Percentiles rank a stretch among this genome's conserved stretches.
Conservation (phyloP, 1,284 basidiomycete genomes). For the Lentinula novae-zelandiae region DNA sequence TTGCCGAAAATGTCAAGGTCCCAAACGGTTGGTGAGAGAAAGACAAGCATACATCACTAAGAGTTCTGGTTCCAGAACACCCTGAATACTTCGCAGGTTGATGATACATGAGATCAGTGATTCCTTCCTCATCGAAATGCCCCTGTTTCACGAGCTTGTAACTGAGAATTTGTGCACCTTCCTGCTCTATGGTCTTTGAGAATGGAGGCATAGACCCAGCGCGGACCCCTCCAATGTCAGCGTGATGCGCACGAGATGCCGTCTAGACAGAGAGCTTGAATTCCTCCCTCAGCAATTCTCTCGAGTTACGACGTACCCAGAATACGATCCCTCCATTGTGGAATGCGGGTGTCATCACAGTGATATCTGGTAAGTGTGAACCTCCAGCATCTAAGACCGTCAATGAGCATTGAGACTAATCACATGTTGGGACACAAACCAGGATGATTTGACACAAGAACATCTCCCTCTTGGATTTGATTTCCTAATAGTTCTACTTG, state of each 20-base stretch:
- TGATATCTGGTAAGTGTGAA: conserved; percentile 70
- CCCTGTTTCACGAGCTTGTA: conserved; percentile 13
- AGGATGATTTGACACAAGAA: conserved; percentile 89
- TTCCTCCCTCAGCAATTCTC: not conserved
- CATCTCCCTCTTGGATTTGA: conserved; percentile 77
- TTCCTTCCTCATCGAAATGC: conserved; percentile 6
- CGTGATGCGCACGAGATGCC: conserved; percentile 87
- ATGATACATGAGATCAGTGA: conserved; percentile 9
- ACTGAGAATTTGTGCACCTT: conserved; percentile 11
- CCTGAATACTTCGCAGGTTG: conserved; percentile 8
- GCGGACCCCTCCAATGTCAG: conserved; percentile 24
- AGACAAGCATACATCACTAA: conserved; percentile 4
- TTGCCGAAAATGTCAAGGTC: not conserved
- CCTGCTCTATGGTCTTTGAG: conserved; percentile 8
- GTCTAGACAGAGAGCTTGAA: conserved; percentile 32
- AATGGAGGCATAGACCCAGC: conserved; percentile 12
- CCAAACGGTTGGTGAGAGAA: not conserved
- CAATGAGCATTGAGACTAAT: conserved; percentile 25
- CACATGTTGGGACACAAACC: conserved; percentile 60
- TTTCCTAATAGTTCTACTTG: conserved; percentile 76
- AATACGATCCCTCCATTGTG: not conserved
- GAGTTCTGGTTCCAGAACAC: conserved; percentile 8
- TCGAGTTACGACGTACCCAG: not conserved
- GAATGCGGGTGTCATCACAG: conserved; percentile 89
- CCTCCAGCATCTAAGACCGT: not conserved